Evolutionary conservation across 768 basidiomycete species (phyloP).

Genomic region (Podaxis rugospora): DNA sequence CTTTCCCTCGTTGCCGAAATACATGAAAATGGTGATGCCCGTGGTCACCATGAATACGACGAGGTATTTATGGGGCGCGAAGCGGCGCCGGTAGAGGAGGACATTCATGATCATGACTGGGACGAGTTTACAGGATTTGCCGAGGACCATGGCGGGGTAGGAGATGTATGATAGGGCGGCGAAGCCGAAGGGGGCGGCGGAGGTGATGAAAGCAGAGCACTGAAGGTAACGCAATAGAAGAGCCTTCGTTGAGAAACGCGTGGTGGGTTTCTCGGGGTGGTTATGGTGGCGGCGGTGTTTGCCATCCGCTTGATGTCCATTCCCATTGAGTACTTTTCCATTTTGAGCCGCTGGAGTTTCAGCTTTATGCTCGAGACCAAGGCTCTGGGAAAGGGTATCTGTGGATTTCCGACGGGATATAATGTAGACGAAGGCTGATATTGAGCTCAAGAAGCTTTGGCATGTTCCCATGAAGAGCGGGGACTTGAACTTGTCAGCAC

Average conservation of each 20-base stretch:
- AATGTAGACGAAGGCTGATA: slow-evolving; percentile 78
- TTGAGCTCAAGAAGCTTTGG: slow-evolving; percentile 73
- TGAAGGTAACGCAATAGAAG: slow-evolving; percentile 78
- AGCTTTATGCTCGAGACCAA: slow-evolving; percentile 52
- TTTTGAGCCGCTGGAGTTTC: slow-evolving; percentile 20
- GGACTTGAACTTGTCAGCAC: slow-evolving; percentile 75
- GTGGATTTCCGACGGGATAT: slow-evolving; percentile 51
- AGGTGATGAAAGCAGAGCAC: slow-evolving; percentile 82
- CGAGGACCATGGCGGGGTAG: slow-evolving; percentile 98
- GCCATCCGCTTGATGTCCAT: slow-evolving; percentile 28
- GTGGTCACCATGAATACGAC: slow-evolving; percentile 90
- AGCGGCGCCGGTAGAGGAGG: slow-evolving; percentile 86
- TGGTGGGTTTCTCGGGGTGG: slow-evolving; percentile 26
- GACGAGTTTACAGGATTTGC: slow-evolving; percentile 98
- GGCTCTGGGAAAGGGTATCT: slow-evolving; percentile 47
- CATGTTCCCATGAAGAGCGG: slow-evolving; percentile 82
- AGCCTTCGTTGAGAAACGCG: slow-evolving; percentile 34
- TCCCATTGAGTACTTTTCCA: slow-evolving; percentile 25
- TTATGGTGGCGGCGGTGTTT: slow-evolving; percentile 28
- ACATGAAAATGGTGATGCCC: slow-evolving; percentile 95
- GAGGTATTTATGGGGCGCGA: slow-evolving; percentile 92
- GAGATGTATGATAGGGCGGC: slow-evolving; percentile 93
- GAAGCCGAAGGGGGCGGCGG: slow-evolving; percentile 95
- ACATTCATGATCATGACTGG: slow-evolving; percentile 99
- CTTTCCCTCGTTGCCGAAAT: slow-evolving; percentile 61